Conservation (phyloP, 768 basidiomycete genomes). For the Leucocoprinus birnbaumii region DNA sequence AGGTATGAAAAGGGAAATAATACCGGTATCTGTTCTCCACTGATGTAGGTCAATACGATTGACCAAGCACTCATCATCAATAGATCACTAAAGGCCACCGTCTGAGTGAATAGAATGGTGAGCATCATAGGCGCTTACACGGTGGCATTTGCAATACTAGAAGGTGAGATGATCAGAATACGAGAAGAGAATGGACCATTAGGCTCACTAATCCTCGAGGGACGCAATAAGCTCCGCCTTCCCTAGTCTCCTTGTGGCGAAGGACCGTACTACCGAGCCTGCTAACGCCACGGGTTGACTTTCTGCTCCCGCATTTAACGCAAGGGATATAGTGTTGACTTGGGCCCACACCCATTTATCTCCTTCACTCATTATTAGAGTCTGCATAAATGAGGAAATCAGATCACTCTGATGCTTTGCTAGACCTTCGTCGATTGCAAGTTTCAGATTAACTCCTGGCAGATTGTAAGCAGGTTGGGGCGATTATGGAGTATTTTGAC, state of each 20-base stretch:
- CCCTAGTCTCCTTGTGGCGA: conserved; percentile 83
- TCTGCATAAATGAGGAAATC: conserved; percentile 91
- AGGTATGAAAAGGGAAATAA: conserved; percentile 19
- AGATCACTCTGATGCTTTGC: conserved; percentile 79
- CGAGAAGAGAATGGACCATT: background rate
- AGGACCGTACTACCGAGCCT: conserved; percentile 72
- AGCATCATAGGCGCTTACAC: conserved; percentile 16
- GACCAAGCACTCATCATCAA: conserved; percentile 83
- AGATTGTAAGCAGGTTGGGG: background rate
- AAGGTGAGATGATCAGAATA: background rate
- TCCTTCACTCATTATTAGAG: conserved; percentile 95
- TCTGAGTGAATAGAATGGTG: background rate
- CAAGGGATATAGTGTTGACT: conserved; percentile 62
- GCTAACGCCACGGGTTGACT: conserved; percentile 78
- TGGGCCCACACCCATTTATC: conserved; percentile 84
- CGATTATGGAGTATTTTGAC: conserved; percentile 18
- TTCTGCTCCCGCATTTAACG: conserved; percentile 62
- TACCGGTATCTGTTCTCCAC: conserved; percentile 73
- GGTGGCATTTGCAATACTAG: conserved; percentile 85
- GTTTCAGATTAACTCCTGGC: conserved; percentile 78
- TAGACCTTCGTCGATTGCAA: conserved; percentile 88
- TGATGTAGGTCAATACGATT: conserved; percentile 52
- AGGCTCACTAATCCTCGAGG: conserved; percentile 84
- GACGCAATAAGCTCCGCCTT: conserved; percentile 76
- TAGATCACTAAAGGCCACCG: conserved; percentile 48